Evolutionary conservation across 768 basidiomycete species (phyloP).

Genomic region (Pseudohyphozyma bogoriensis): DNA sequence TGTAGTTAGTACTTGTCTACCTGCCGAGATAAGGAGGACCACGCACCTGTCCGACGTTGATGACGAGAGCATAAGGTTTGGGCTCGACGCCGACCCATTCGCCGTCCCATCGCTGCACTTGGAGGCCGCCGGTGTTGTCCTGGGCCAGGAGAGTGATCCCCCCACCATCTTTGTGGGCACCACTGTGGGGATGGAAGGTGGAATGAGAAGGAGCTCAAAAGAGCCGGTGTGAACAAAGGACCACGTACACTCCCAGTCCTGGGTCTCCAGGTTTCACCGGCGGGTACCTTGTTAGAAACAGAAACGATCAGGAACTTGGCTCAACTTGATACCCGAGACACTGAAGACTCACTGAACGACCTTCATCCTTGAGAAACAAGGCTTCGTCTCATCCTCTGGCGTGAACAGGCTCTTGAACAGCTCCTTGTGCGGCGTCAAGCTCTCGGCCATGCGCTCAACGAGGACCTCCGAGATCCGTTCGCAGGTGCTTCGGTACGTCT

Average conservation of each 20-base stretch:
- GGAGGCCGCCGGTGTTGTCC: constrained; percentile 14
- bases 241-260: constrained; percentile 13
- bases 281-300: too few relatives aligned
- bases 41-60: constrained; percentile 22
- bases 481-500: not conserved
- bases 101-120: constrained; percentile 14
- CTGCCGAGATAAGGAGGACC: too few relatives aligned
- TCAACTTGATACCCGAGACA: too few relatives aligned
- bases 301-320: too few relatives aligned
- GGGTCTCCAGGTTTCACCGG: not conserved
- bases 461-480: not conserved
- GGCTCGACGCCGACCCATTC: constrained; percentile 9
- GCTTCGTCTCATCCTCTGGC: not conserved
- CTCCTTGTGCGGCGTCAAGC: constrained; percentile 2
- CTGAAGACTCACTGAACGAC: too few relatives aligned
- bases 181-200: too few relatives aligned
- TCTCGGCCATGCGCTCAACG: constrained; percentile 2
- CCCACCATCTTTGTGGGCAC: too few relatives aligned
- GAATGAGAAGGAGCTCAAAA: too few relatives aligned
- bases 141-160: constrained; percentile 16
- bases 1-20: too few relatives aligned
- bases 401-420: constrained; percentile 2
- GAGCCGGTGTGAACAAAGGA: too few relatives aligned
- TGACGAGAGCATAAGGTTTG: constrained; percentile 4
- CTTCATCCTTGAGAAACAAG: constrained; percentile 15